Conservation (phyloP, 768 basidiomycete genomes). For the Macrolepiota dolichaula region DNA sequence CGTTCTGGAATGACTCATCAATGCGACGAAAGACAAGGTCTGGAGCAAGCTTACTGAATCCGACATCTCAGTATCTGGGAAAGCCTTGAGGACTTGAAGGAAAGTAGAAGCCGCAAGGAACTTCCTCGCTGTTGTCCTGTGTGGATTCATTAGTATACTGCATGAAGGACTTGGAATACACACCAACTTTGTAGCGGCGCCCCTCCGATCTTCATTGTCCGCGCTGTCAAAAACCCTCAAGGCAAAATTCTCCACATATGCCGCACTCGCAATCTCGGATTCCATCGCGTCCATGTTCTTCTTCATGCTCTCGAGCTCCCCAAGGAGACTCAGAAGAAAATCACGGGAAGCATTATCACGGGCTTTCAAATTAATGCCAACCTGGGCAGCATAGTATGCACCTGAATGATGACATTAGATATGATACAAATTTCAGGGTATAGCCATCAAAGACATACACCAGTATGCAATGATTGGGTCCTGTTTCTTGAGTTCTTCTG, state of each 20-base stretch:
- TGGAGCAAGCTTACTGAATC: conserved; percentile 46
- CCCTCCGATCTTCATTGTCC: conserved; percentile 87
- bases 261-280: conserved; percentile 76
- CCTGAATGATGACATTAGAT: conserved; percentile 39
- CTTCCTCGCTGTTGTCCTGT: conserved; percentile 86
- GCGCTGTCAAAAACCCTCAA: conserved; percentile 83
- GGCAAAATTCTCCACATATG: conserved; percentile 95
- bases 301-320: conserved; percentile 80
- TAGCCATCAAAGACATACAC: conserved; percentile 65
- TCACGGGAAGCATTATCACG: conserved; percentile 62
- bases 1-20: conserved; percentile 45
- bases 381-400: conserved; percentile 88
- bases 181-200: conserved; percentile 67
- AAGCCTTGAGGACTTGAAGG: conserved; percentile 81
- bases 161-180: not conserved
- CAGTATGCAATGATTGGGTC: conserved; percentile 93
- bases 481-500: conserved; percentile 77
- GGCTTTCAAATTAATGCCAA: conserved; percentile 73
- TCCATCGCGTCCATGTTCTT: conserved; percentile 76
- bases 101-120: conserved; percentile 95
- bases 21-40: not conserved
- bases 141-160: conserved; percentile 8
- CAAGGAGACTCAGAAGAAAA: conserved; percentile 72
- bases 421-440: not conserved
- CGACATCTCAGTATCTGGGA: conserved; percentile 55